Conservation (phyloP, 305 asterid genomes). For the Salvia sclarea region DNA sequence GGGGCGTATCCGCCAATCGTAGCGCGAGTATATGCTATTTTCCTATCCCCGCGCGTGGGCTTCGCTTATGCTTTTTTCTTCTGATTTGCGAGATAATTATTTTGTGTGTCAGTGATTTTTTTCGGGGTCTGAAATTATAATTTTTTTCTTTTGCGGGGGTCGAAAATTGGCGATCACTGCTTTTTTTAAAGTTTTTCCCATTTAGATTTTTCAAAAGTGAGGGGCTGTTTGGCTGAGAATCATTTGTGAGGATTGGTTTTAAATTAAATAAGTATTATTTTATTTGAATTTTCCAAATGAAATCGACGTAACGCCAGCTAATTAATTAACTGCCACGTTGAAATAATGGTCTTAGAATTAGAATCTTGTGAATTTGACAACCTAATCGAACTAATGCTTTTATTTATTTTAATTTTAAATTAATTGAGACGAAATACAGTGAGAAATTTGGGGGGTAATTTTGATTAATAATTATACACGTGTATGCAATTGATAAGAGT, state of each 20-base stretch:
- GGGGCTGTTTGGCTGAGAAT: background rate
- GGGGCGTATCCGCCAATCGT: conserved; percentile 16
- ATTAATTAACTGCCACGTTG: conserved; percentile 7
- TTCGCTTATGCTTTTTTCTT: conserved; percentile 10
- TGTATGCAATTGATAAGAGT: conserved; percentile 18
- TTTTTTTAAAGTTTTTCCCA: conserved; percentile 12
- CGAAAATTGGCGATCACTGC: conserved; percentile 36
- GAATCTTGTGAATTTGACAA: conserved; percentile 15
- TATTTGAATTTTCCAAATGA: background rate
- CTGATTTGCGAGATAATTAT: conserved; percentile 35
- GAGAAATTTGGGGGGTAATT: conserved; percentile 14
- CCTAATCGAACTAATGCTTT: background rate
- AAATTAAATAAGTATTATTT: too few species aligned
- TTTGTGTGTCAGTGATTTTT: conserved; percentile 34
- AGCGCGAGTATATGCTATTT: background rate
- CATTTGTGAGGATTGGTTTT: background rate
- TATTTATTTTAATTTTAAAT: background rate
- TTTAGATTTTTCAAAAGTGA: background rate
- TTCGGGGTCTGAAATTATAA: background rate
- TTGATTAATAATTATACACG: conserved; percentile 29
- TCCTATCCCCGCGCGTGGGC: conserved; percentile 6
- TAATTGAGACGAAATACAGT: background rate
- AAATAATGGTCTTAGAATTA: background rate
- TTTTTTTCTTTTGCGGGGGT: background rate
- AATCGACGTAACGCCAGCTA: background rate